Base-by-base conservation (phyloP, 176 grass and related monocot genomes). In the Saccharum officinarum region DNA sequence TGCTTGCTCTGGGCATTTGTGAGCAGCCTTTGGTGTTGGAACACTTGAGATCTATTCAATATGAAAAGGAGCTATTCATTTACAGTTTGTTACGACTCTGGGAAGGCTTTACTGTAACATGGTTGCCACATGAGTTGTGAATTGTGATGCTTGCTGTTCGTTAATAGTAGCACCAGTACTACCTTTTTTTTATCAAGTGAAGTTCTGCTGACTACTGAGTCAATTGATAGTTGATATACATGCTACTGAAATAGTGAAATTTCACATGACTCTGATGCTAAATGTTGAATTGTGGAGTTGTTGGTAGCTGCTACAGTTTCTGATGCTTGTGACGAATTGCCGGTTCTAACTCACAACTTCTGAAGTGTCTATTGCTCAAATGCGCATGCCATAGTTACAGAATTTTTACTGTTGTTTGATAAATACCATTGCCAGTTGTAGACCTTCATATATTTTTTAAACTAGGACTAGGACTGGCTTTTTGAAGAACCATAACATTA, bases 1-100 rank as follows among this genome's bases (percentile, higher is more conserved):
- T 87, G 84, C 60, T 83, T 80, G 67, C 46, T 83, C 79, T 66
- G 79, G 16, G 67, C 84, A 60, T 83, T 83, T 83, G 67, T 80
- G 84, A 90, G 68, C 60, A 79, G 67, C 59, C 50, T 83, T 79
- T 83, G 25, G 69, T 85, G 50, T 74, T 50, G 80, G 49, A 83
- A 75, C 69, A 69, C 88, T 83, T 49, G 13, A 77, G 18, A 50
- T 33, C 30, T 83, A 79, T 75, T 87, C 38, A 75, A 83, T 80
- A 87, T 80, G 60, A 83, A 83, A 46, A 45, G 3, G 33, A 77
- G 14, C 22, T 74, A 87, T 83, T 83, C 26, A 17, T 62, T 86
- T 69, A 87, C n/a, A 65, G 52, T 81, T 23, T 9, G 16, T 67
- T 79, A 2, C 39, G 61, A 8, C 75, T 80, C 33, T 28, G 60